These are phyloP conservation scores for Escovopsis sp. DNA, from an alignment of 2,329 filamentous ascomycete genomes.

Conservation along the genomic window DNA sequence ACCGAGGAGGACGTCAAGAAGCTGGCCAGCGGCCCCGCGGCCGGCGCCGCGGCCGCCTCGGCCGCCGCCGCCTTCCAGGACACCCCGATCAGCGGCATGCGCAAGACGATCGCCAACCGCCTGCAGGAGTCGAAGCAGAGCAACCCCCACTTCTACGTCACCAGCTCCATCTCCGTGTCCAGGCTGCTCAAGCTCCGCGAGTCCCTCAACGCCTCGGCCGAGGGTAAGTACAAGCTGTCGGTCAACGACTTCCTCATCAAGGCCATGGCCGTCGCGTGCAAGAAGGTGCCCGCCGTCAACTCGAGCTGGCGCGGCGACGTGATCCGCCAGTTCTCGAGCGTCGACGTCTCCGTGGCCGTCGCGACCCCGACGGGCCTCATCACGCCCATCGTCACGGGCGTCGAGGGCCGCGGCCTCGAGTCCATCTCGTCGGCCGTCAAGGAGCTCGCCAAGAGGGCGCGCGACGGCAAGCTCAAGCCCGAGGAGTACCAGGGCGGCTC, in stretches of 20 bases:
- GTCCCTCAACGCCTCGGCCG: slow-evolving; percentile 74
- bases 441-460: slow-evolving; percentile 89
- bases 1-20: slow-evolving; percentile 92
- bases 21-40: slow-evolving; percentile 37
- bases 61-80: slow-evolving; percentile 65
- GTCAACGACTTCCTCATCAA: slow-evolving; percentile 99
- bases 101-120: slow-evolving; percentile 90
- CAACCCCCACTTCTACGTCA: slow-evolving; percentile 98
- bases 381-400: slow-evolving; percentile 89
- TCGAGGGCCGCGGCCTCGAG: slow-evolving; percentile 73
- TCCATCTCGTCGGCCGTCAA: slow-evolving; percentile 83
- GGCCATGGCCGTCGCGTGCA: slow-evolving; percentile 73
- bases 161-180: slow-evolving; percentile 74
- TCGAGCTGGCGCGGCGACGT: slow-evolving; percentile 82
- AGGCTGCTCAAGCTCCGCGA: slow-evolving; percentile 95
- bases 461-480: slow-evolving; percentile 96
- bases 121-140: slow-evolving; percentile 77
- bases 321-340: slow-evolving; percentile 85
- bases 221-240: slow-evolving; percentile 98
- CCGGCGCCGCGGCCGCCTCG: slow-evolving; percentile 27
- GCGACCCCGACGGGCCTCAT: slow-evolving; percentile 88
- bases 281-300: slow-evolving; percentile 92
- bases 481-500: slow-evolving; percentile 98
- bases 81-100: slow-evolving; percentile 76
- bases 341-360: slow-evolving; percentile 92